A percentile compares a stretch with the other conserved stretches of the same genome.
Conservation (phyloP, 2,329 filamentous ascomycete species). For the Xylaria sp. region DNA sequence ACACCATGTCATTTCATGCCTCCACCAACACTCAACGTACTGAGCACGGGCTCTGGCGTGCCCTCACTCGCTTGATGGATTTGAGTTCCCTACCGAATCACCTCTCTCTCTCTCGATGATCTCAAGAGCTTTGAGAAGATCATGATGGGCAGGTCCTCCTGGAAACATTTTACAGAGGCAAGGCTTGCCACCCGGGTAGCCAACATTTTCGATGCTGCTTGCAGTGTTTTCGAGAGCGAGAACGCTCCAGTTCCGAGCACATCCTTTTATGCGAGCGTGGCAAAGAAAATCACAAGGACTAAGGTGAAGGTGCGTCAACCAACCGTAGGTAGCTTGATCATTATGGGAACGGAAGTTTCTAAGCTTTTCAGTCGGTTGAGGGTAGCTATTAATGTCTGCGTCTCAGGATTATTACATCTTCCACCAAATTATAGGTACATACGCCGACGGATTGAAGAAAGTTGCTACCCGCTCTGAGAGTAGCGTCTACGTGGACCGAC, state of each 20-base stretch:
- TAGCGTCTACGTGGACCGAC: constrained; percentile 11
- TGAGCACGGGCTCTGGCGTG: constrained; percentile 12
- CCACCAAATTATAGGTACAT: constrained; percentile 14
- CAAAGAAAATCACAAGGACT: constrained; percentile 12
- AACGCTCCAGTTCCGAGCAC: background rate
- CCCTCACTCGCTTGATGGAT: constrained; percentile 23
- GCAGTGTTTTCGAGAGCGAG: constrained; percentile 8
- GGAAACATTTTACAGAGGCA: constrained; percentile 15
- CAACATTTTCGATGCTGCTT: constrained; percentile 16
- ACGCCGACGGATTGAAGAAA: constrained; percentile 15
- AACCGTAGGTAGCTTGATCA: background rate
- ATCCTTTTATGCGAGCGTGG: constrained; percentile 11
- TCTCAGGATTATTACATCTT: constrained; percentile 11
- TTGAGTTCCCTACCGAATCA: constrained; percentile 18
- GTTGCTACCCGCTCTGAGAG: constrained; percentile 4
- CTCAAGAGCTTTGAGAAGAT: constrained; percentile 13
- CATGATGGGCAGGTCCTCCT: constrained; percentile 8
- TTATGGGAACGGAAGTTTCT: too few species aligned
- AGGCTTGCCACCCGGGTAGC: constrained; percentile 7
- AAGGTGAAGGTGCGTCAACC: constrained; percentile 19
- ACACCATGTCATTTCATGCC: constrained; percentile 10
- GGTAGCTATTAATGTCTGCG: background rate
- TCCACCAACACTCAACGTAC: background rate
- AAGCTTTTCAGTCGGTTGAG: background rate
- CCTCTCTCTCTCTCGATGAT: background rate